phyloP scores from a whole-genome alignment of 108 stramenopile genomes.

The Seminavis robusta region DNA sequence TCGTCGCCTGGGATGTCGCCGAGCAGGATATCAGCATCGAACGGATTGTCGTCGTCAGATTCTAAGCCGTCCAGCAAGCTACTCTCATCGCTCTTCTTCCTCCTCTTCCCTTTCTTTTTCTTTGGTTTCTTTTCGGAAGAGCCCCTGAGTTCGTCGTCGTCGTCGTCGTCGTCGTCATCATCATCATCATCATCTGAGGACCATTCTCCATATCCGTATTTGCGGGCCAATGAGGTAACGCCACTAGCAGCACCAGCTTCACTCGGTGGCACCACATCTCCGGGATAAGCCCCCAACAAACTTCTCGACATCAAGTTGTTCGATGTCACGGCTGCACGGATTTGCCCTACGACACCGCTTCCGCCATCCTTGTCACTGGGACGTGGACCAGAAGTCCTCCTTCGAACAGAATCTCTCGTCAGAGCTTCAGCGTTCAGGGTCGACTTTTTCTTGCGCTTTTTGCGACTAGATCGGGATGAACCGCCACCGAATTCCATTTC shows the following conservation, averaged over 20 bases:
- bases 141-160: constrained; percentile 14
- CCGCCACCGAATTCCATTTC: no score
- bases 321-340: constrained; percentile 53
- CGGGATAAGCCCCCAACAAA: constrained; percentile 76
- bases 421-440: no score
- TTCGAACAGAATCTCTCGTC: no score
- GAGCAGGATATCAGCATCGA: no score
- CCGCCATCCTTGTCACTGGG: constrained; percentile 38
- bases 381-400: no score
- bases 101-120: no score
- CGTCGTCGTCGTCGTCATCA: constrained; percentile 12
- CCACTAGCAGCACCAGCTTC: constrained; percentile 61
- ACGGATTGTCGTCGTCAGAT: no score
- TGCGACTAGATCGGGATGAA: no score
- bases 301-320: constrained; percentile 44
- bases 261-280: constrained; percentile 63
- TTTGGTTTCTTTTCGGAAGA: no score
- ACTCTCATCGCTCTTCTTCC: no score
- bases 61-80: no score
- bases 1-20: no score
- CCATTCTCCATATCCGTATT: constrained; percentile 82
- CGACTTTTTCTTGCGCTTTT: constrained; percentile 4
- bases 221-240: constrained; percentile 44
- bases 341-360: constrained; percentile 62
- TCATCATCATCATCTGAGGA: constrained; percentile 29